Evolutionary conservation across 2,329 filamentous ascomycete species (phyloP).

Genomic region (Geosmithia flava): DNA sequence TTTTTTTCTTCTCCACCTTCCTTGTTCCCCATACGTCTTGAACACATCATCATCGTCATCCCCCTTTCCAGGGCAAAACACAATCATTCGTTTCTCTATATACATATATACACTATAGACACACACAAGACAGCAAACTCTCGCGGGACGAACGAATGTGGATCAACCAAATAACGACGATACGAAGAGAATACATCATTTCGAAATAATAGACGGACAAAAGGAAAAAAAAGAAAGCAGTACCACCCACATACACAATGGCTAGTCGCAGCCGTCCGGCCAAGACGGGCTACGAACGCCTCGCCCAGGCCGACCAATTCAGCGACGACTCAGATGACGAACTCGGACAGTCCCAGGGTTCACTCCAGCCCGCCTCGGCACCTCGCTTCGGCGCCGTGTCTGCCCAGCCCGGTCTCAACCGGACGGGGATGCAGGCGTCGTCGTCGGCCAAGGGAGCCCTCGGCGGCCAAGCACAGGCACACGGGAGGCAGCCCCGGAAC

Average conservation of each 20-base stretch:
- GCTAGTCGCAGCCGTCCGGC: conserved; percentile 38
- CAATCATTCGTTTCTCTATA: no score
- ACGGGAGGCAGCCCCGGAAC: conserved; percentile 29
- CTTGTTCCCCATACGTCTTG: no score
- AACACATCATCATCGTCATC: no score
- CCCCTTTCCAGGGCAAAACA: no score
- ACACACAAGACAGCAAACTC: neutral
- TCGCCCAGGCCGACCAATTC: conserved; percentile 69
- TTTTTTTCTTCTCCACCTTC: no score
- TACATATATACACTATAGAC: no score
- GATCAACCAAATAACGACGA: neutral
- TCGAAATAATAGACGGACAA: neutral
- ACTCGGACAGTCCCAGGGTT: conserved; percentile 38
- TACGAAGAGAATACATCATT: neutral
- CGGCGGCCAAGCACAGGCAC: conserved; percentile 7
- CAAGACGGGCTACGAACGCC: conserved; percentile 74
- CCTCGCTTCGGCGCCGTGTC: conserved; percentile 53
- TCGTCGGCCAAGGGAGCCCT: conserved; percentile 27
- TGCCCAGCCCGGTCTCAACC: conserved; percentile 38
- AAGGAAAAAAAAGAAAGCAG: neutral
- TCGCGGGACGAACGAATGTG: neutral
- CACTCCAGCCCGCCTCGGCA: conserved; percentile 44
- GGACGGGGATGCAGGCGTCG: conserved; percentile 41
- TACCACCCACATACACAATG: neutral
- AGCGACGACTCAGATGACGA: conserved; percentile 61